Conservation (phyloP, 2,329 filamentous ascomycete species). For the Cordyceps javanica region DNA sequence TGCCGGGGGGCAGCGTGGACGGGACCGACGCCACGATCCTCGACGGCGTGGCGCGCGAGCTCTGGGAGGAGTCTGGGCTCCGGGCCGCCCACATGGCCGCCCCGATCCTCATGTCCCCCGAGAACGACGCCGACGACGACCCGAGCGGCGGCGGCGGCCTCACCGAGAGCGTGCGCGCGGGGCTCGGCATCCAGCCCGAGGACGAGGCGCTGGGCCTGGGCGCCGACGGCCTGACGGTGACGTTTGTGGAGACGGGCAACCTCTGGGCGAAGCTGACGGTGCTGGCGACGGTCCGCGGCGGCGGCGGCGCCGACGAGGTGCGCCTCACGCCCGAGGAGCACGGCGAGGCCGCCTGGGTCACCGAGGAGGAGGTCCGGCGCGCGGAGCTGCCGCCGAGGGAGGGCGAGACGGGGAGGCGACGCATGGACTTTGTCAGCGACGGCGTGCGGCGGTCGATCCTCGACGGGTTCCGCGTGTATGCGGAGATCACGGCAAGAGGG, state of each 20-base stretch:
- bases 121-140: too few species aligned
- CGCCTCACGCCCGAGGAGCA: slow-evolving; percentile 26
- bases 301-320: slow-evolving; percentile 11
- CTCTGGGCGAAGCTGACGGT: slow-evolving; percentile 26
- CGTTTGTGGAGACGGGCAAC: slow-evolving; percentile 20
- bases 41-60: slow-evolving; percentile 34
- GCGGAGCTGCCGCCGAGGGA: slow-evolving; percentile 11
- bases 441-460: slow-evolving; percentile 26
- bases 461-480: slow-evolving; percentile 25
- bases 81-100: slow-evolving; percentile 21
- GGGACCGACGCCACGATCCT: slow-evolving; percentile 29
- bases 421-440: slow-evolving; percentile 27
- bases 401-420: slow-evolving; percentile 20
- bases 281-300: slow-evolving; percentile 23
- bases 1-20: slow-evolving; percentile 34
- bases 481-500: not conserved
- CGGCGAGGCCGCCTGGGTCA: slow-evolving; percentile 32
- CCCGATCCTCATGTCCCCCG: slow-evolving; percentile 15
- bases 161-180: not conserved
- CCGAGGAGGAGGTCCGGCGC: slow-evolving; percentile 27
- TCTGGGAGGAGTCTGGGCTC: slow-evolving; percentile 41
- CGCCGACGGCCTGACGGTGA: slow-evolving; percentile 17
- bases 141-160: too few species aligned
- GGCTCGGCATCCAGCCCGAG: slow-evolving; percentile 10
- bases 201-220: slow-evolving; percentile 20